Conservation (phyloP, 352 stramenopile species). For the Phytophthora vignae region DNA sequence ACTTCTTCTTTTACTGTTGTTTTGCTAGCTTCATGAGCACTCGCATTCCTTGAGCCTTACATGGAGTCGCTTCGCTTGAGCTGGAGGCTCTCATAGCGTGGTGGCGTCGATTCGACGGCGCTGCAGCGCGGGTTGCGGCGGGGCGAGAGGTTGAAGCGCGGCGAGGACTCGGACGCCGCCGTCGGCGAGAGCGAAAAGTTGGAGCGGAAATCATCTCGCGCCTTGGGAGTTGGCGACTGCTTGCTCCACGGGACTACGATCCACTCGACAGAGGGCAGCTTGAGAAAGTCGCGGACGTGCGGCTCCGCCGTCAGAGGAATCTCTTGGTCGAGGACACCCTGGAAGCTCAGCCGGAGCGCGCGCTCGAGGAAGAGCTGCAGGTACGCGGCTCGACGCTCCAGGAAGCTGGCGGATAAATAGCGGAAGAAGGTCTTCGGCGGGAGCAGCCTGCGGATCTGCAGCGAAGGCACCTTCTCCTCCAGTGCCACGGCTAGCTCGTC, state of each 20-base stretch:
- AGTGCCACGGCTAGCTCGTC: constrained; percentile 58
- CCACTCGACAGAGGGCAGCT: constrained; percentile 78
- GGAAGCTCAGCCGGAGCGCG: constrained; percentile 62
- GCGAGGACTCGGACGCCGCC: constrained; percentile 36
- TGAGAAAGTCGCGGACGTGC: constrained; percentile 67
- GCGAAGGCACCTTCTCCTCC: constrained; percentile 59
- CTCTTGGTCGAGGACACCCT: constrained; percentile 71
- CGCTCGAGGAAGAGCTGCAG: constrained; percentile 76
- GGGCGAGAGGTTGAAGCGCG: constrained; percentile 38
- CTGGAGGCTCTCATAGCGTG: constrained; percentile 42
- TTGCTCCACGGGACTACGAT: constrained; percentile 63
- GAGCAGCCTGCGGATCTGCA: constrained; percentile 60
- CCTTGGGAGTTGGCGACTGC: constrained; percentile 22
- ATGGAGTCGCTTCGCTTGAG: constrained; percentile 65
- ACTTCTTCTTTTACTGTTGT: constrained; percentile 2
- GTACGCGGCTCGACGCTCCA: constrained; percentile 65
- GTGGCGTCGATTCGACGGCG: constrained; percentile 24
- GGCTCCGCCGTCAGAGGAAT: constrained; percentile 76
- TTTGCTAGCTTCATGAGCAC: background rate
- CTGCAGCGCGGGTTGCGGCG: constrained; percentile 23
- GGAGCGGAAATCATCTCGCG: constrained; percentile 24
- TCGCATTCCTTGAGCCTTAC: constrained; percentile 32
- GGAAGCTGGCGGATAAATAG: constrained; percentile 57
- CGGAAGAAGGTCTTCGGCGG: constrained; percentile 81
- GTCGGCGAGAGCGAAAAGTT: constrained; percentile 40